Base-by-base conservation (phyloP, 108 stramenopile species). In the Epipyxis sp. region DNA sequence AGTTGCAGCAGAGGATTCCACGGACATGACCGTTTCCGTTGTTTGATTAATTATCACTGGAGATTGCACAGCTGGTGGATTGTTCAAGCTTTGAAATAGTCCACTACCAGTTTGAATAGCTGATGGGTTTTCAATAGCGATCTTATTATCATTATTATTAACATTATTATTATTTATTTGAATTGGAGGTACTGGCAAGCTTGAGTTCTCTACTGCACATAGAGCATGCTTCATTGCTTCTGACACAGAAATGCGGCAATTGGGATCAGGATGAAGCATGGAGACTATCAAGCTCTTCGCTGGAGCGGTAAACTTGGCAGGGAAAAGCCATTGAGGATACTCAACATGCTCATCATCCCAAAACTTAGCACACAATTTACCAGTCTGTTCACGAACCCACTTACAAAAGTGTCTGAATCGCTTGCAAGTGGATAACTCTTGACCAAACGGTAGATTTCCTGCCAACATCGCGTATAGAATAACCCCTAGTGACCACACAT, bases 401-500 rank as follows among this genome's bases (percentile, higher is more conserved):
- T 32, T 57, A 29, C 78, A 40, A 42, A 65, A 82, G 6, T 69
- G 68, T 37, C 32, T 30, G 40, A 78, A 82, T 30, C 81, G 74
- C 25, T 50, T 50, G 40, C 81, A 82, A 16, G 25, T 50, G 37
- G 40, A 16, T 3, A 82, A 77, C 54, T 82, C 78, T n/a, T 76
- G 40, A 30, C 34, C 78, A 42, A 88, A 87, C 42, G 87, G 87
- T 1, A 86, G 85, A 58, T 85, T 85, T 40, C 87, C 87, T 30
- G 83, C 78, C 16, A 87, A 44, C 84, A 88, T 85, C 57, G 86
- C 85, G 69, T 86, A 88, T 0, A 88, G 58, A 20, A 88, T 84
- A 42, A 88, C 87, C 29, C 87, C 87, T 16, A 82, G 76, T 13
- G 83, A 83, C 93, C 93, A 95, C 1, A 92, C 65, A 76, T 96